A percentile compares a stretch with the other conserved stretches of the same genome.
Evolutionary conservation across 2,329 filamentous ascomycete species (phyloP).

Genomic region (Scedosporium apiospermum): DNA sequence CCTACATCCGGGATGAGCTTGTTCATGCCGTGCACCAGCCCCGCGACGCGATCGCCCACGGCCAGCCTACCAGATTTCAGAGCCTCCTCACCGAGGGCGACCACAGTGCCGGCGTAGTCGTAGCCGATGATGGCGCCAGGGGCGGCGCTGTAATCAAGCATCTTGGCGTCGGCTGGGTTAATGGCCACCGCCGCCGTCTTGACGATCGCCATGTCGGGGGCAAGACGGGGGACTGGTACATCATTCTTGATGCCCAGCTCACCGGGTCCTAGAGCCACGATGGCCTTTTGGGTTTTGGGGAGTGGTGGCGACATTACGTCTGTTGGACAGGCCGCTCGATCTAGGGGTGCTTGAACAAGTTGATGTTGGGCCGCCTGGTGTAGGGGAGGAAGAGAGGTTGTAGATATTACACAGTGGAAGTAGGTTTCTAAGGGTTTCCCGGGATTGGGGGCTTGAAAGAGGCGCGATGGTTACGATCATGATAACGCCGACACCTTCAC

Average conservation of each 20-base stretch:
- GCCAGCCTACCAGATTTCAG: background rate
- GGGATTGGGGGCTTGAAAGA: too few species aligned
- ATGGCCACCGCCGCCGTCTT: slow-evolving; percentile 20
- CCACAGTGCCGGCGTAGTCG: slow-evolving; percentile 24
- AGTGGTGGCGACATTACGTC: background rate
- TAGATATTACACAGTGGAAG: too few species aligned
- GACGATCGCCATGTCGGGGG: slow-evolving; percentile 12
- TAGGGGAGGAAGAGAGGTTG: too few species aligned
- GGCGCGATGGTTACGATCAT: too few species aligned
- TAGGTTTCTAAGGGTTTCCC: too few species aligned
- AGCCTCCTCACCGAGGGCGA: slow-evolving; percentile 13
- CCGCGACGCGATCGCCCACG: background rate
- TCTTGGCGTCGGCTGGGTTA: slow-evolving; percentile 26
- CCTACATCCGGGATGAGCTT: too few species aligned
- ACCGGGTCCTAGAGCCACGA: background rate
- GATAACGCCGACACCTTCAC: too few species aligned
- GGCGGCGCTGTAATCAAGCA: slow-evolving; percentile 15
- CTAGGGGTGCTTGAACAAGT: too few species aligned
- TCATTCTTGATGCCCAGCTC: background rate
- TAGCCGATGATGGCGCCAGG: slow-evolving; percentile 20
- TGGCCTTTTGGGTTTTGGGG: background rate
- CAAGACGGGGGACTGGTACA: background rate
- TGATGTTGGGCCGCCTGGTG: too few species aligned
- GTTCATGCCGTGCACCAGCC: too few species aligned
- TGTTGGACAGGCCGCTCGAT: too few species aligned